These are phyloP conservation scores for Acer yangbiense DNA, from an alignment of 345 rosid genomes.

Conservation along the genomic window DNA sequence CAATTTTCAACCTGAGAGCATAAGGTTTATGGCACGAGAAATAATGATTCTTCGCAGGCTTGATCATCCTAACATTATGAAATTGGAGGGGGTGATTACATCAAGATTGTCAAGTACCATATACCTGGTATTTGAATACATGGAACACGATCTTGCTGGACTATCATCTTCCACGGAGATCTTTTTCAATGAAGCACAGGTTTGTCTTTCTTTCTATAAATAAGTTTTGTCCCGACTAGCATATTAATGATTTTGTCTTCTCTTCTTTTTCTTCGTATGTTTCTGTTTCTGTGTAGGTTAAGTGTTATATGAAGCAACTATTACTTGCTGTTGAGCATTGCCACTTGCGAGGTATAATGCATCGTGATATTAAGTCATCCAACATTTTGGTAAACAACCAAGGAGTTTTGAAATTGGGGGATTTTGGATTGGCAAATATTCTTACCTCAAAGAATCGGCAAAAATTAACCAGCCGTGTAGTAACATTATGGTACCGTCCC, in stretches of 20 bases:
- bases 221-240: not conserved
- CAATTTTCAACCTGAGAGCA: constrained; percentile 73
- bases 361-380: constrained; percentile 71
- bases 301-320: constrained; percentile 84
- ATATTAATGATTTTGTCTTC: not conserved
- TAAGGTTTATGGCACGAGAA: constrained; percentile 82
- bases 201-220: constrained; percentile 17
- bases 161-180: constrained; percentile 55
- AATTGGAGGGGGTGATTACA: constrained; percentile 69
- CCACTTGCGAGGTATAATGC: constrained; percentile 69
- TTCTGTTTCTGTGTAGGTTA: constrained; percentile 37
- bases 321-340: constrained; percentile 71
- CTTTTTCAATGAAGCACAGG: constrained; percentile 68
- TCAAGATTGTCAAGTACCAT: constrained; percentile 59
- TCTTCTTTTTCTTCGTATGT: not conserved
- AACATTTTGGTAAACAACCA: constrained; percentile 74
- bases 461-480: constrained; percentile 74
- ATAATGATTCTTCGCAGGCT: constrained; percentile 72
- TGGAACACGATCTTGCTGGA: constrained; percentile 88
- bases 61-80: constrained; percentile 77
- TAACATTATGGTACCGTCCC: constrained; percentile 83
- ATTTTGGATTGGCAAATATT: constrained; percentile 73
- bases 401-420: constrained; percentile 69
- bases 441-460: constrained; percentile 47
- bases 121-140: constrained; percentile 81